Percentiles rank a stretch among this genome's conserved stretches.
phyloP scores from a whole-genome alignment of 805 yeast species.

The Ascoidea tarda region DNA sequence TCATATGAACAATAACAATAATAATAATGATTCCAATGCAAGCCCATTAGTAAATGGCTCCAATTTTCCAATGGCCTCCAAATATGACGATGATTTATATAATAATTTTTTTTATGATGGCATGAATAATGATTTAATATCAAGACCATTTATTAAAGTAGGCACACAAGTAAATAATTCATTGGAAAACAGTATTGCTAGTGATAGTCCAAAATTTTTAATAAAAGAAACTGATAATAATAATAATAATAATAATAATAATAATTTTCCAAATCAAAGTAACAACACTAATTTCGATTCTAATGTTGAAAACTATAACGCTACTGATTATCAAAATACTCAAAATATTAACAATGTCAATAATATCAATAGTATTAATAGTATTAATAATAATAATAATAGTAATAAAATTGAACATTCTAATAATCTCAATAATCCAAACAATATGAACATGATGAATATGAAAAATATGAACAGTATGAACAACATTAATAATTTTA shows the following conservation, averaged over 20 bases:
- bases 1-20: not conserved
- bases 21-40: not conserved
- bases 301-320: no score
- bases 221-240: not conserved
- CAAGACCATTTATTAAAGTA: conserved; percentile 9
- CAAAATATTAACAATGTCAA: not conserved
- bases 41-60: not conserved
- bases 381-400: not conserved
- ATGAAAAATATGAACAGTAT: not conserved
- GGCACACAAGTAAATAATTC: conserved; percentile 1
- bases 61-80: not conserved
- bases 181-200: not conserved
- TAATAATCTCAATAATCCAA: not conserved
- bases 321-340: not conserved
- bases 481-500: not conserved
- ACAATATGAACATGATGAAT: not conserved
- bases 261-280: not conserved
- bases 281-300: not conserved
- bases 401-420: not conserved
- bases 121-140: conserved; percentile 7
- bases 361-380: not conserved
- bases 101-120: conserved; percentile 10
- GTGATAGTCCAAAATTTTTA: not conserved
- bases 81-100: conserved; percentile 1
- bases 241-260: no score